Conservation (phyloP, 1,139 yeast genomes). For the Saccharomycopsis hybrid region DNA sequence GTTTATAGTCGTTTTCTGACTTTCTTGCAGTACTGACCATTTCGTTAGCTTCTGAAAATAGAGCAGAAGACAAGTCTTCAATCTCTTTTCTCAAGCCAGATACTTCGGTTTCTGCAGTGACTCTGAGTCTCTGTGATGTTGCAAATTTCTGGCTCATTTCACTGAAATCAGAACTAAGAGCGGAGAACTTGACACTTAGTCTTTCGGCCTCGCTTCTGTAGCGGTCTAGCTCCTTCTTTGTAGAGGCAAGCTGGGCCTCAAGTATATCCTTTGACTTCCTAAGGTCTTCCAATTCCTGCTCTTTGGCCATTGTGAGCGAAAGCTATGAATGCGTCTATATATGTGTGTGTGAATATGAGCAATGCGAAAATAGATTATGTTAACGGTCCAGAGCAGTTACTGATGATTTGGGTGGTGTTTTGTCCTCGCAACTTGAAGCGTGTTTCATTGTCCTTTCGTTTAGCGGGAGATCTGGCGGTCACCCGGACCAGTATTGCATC, state of each 20-base stretch:
- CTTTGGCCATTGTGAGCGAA: constrained; percentile 36
- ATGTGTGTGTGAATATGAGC: no score
- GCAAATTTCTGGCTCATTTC: constrained; percentile 16
- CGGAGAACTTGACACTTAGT: constrained; percentile 14
- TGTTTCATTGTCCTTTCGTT: no score
- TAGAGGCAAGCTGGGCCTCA: constrained; percentile 11
- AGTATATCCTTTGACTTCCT: constrained; percentile 2
- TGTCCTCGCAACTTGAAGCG: no score
- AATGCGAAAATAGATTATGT: no score
- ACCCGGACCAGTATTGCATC: no score
- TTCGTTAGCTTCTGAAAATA: constrained; percentile 73
- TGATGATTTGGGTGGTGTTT: no score
- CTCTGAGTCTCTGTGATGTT: constrained; percentile 29
- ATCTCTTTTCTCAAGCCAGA: constrained; percentile 59
- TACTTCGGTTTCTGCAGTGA: constrained; percentile 54
- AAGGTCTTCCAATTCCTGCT: neutral
- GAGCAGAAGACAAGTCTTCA: constrained; percentile 67
- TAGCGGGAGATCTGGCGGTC: no score
- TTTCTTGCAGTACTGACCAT: constrained; percentile 72
- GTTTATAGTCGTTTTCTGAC: constrained; percentile 47
- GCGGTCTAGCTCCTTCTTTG: constrained; percentile 18
- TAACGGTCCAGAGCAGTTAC: no score
- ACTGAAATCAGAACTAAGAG: constrained; percentile 17
- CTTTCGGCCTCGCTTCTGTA: constrained; percentile 17
- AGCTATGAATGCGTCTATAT: no score